Base-by-base conservation (phyloP, 768 basidiomycete genomes). In the Leucocoprinus leucothites region DNA sequence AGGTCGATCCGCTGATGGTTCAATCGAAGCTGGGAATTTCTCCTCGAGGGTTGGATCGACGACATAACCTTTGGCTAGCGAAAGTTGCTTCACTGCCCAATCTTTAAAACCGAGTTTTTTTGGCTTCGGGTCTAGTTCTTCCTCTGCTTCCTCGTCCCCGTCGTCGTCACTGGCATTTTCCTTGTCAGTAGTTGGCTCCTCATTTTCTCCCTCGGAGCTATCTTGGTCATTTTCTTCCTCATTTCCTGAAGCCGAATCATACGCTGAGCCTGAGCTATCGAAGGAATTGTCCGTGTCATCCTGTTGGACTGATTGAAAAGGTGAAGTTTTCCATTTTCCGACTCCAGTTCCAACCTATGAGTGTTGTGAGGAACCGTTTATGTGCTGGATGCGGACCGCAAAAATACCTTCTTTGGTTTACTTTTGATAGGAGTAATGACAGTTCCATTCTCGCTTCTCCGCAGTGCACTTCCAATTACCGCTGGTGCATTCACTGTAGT, bases 21-120 rank as follows among this genome's bases (percentile, higher is more conserved):
- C 18, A 5, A 52, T 21, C 21, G 51, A 22, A 9, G 53, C 45
- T 42, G 58, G 44, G 6, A 50, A 8, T 14, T 61, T 44, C 21
- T 63, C 62, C 31, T 64, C 46, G 48, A 64, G 63, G 24, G 62
- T 55, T 13, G 64, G 24, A 18, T 58, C 51, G 56, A 56, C 28
- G 51, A 60, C 63, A 52, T 73, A 71, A 3, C 75, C 73, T 62
- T 77, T 81, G 11, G 74, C 72, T 31, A 68, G 58, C 48, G 75
- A 84, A 49, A 91, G 77, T 65, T 97, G 94, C 52, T 87, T 81
- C 58, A 85, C 65, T 0, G 94, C 95, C 95, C 95, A 97, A 38
- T 85, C 77, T 67, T 97, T 97, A 80, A 97, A 98, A 6, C 82
- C 80, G 3, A 72, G 62, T 57, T 76, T 83, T 61, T 71, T 76